phyloP scores from a whole-genome alignment of 805 yeast genomes.

The Yarrowia keelungensis region DNA sequence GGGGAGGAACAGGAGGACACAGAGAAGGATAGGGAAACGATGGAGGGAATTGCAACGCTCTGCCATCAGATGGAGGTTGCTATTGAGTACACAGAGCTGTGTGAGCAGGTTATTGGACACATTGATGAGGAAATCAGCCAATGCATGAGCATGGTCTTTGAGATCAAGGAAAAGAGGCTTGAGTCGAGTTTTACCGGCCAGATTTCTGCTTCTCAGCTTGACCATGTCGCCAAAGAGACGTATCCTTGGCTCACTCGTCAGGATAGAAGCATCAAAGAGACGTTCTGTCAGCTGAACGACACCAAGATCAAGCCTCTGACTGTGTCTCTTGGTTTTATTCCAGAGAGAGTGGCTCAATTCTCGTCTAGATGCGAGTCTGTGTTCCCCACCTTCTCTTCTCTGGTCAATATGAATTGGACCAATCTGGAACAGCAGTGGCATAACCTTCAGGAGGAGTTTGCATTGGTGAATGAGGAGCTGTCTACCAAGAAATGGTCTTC shows the following conservation, averaged over 20 bases:
- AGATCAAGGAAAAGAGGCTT: constrained; percentile 42
- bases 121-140: constrained; percentile 44
- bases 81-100: constrained; percentile 46
- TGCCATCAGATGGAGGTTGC: constrained; percentile 44
- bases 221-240: constrained; percentile 37
- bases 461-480: constrained; percentile 42
- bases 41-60: constrained; percentile 40
- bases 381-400: constrained; percentile 43
- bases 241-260: constrained; percentile 41
- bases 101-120: constrained; percentile 44
- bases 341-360: constrained; percentile 44
- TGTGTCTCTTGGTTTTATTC: constrained; percentile 44
- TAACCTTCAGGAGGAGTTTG: constrained; percentile 40
- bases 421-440: constrained; percentile 41
- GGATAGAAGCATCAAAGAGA: constrained; percentile 41
- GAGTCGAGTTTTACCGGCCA: constrained; percentile 6
- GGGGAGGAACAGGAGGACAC: constrained; percentile 6
- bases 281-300: constrained; percentile 41
- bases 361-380: constrained; percentile 39
- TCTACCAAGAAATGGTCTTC: constrained; percentile 43
- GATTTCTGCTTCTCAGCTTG: constrained; percentile 34
- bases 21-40: constrained; percentile 27
- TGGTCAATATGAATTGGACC: constrained; percentile 40
- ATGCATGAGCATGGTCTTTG: constrained; percentile 42
- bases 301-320: constrained; percentile 43